Evolutionary conservation across 352 stramenopile genomes (phyloP).

Genomic region (Phytophthora agathidicida): DNA sequence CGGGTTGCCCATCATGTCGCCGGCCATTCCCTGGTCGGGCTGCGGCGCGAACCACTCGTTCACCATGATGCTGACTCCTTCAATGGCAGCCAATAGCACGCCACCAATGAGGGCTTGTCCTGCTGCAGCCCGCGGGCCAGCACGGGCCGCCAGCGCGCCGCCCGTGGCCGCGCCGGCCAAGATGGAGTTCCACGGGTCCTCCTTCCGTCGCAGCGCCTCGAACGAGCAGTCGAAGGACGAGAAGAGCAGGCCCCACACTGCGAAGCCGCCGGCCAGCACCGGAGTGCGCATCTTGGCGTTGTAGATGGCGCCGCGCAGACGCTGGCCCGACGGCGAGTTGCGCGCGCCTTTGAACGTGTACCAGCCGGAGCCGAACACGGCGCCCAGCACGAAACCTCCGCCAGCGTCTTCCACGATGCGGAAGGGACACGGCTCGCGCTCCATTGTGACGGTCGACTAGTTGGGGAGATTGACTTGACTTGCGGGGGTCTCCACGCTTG

Average conservation of each 20-base stretch:
- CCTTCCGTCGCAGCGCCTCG: slow-evolving; percentile 96
- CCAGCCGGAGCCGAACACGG: slow-evolving; percentile 95
- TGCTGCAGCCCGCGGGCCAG: slow-evolving; percentile 93
- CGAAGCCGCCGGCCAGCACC: slow-evolving; percentile 93
- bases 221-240: slow-evolving; percentile 98
- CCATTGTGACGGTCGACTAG: slow-evolving; percentile 39
- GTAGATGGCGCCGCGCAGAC: slow-evolving; percentile 91
- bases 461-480: too few relatives aligned
- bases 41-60: slow-evolving; percentile 85
- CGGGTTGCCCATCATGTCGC: slow-evolving; percentile 57
- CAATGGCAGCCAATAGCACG: slow-evolving; percentile 96
- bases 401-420: slow-evolving; percentile 99
- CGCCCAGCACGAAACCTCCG: slow-evolving; percentile 97
- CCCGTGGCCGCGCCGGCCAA: slow-evolving; percentile 96
- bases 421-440: slow-evolving; percentile 97
- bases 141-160: slow-evolving; percentile 95
- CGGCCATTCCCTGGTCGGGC: slow-evolving; percentile 46
- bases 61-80: slow-evolving; percentile 97
- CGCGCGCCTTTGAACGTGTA: slow-evolving; percentile 96
- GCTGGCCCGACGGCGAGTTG: slow-evolving; percentile 93
- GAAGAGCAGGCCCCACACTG: slow-evolving; percentile 98
- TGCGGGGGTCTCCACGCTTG: too few relatives aligned
- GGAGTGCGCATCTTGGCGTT: slow-evolving; percentile 95
- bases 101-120: slow-evolving; percentile 95
- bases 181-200: slow-evolving; percentile 99